Base-by-base conservation (phyloP, 257 asterid species). In the Petunia secreta region DNA sequence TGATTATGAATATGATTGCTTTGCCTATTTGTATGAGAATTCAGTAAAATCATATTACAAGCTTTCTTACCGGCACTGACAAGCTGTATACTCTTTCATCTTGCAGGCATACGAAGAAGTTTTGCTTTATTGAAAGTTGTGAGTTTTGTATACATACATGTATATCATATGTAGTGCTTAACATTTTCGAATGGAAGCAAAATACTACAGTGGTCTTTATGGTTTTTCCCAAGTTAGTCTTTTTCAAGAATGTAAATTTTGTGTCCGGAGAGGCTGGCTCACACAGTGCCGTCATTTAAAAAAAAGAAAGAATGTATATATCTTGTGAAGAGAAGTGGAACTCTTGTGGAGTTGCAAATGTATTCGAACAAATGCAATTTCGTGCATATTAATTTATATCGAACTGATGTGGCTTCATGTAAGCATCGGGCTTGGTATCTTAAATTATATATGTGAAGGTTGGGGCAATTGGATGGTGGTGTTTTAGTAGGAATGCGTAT, bases 81-180 rank as follows among this genome's bases (percentile, higher is more conserved):
- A 4, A 46, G 34, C 43, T 73, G 50, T 73, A 5, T 73, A 34
- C 62, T 50, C 36, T 46, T 48, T 50, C 63, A 36, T 6, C 6
- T 73, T 73, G 78, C 78, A 73, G 78, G 78, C 62, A 50, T 50
- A 73, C 3, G 1, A 60, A 50, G 60, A 71, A 71, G 77, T 48
- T 71, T 13, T 36, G 25, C 78, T 10, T 36, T 13, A 13, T 13
- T 50, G 46, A 50, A 34, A 36, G 36, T 50, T 13, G 34, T 1
- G 46, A 73, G 78, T 73, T 50, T 34, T 73, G 34, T 34, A 50
- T 50, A 46, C 43, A 14, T 14, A 54, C 53, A 5, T 55, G 3
- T 16, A 68, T 44, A 69, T 44, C n/a, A n/a, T 7, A 13, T 10
- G 34, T 13, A 9, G 43, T 79, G 98, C 89, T 82, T 90, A 87